Evolutionary conservation across 371 early-diverging fungal genomes (phyloP), one percentile per base, ranked within the genome.

Genomic region (Lichtheimia corymbifera): DNA sequence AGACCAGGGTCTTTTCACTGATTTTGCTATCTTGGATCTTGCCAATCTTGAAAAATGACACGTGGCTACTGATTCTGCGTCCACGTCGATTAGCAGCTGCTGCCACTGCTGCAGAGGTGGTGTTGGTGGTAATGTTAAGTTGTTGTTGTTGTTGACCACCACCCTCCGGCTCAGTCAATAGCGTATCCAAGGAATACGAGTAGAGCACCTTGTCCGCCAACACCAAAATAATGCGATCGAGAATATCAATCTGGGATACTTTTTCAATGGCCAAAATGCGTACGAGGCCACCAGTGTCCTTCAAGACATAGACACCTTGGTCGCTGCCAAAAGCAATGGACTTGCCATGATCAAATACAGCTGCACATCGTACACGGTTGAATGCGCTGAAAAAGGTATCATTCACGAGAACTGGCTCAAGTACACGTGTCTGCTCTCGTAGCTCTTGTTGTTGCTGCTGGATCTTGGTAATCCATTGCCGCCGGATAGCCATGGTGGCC

Each of bases 41-140:
- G 3, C 96, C 96, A 15, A 85, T 83, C 69, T 92, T 92, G 83
- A 95, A 92, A 68, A 96, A 95, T 51, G 88, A 86, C 27, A 92
- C 87, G 58, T 88, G 86, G 6, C 87, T 77, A 24, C 82, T 84
- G 28, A 96, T 81, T 58, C 88, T 91, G 43, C 84, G 80, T 13
- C 80, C 79, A 25, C 82, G 69, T 43, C 76, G 81, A 27, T 84
- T 49, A 6, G 65, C 56, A 15, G 76, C 55, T 15, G 79, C 45
- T 62, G 12, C 67, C 41, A 24, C 72, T 58, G n/a, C 80, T 73
- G 27, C 63, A 59, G 0, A 72, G 11, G 24, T 22, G 11, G 20
- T 22, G n/a, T 22, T 52, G n/a, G 5, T 52, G n/a, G 15, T 52
- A 12, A 24, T 52, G 27, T 25, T 52, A 2, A 35, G 11, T 35